phyloP scores from a whole-genome alignment of 2,329 filamentous ascomycete genomes.

The Alternaria gansuensis region DNA sequence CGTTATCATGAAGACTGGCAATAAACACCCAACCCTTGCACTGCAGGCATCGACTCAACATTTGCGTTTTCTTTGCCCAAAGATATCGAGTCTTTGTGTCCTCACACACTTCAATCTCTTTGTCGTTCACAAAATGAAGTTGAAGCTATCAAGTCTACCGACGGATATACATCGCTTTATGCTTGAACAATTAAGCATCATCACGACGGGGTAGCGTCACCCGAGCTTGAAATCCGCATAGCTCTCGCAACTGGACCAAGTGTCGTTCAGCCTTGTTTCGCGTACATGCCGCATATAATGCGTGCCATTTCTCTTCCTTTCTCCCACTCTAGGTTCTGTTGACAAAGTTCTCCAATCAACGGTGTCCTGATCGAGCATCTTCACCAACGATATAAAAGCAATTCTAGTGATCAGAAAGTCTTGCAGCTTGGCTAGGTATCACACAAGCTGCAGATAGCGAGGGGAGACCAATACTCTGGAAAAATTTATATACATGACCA shows the following conservation, averaged over 20 bases:
- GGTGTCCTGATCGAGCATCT: too few relatives aligned
- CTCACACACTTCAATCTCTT: background rate
- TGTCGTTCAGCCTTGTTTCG: background rate
- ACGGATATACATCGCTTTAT: constrained; percentile 1
- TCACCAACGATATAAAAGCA: too few relatives aligned
- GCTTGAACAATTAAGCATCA: background rate
- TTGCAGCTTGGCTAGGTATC: too few relatives aligned
- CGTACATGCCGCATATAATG: background rate
- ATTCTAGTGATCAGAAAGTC: too few relatives aligned
- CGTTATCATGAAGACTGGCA: background rate
- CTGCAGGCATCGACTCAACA: background rate
- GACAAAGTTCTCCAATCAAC: too few relatives aligned
- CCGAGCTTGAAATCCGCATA: background rate
- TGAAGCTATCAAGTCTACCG: background rate
- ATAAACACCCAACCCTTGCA: background rate
- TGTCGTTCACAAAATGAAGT: background rate
- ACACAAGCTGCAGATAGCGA: too few relatives aligned
- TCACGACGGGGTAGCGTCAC: background rate
- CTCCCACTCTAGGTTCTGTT: background rate
- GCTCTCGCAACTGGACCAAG: background rate
- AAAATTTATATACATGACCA: too few relatives aligned
- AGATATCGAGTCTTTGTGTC: background rate
- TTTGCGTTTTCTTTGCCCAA: background rate
- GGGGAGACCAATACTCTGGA: too few relatives aligned
- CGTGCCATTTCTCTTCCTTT: background rate